Evolutionary conservation across 345 rosid species (phyloP).

Genomic region (Syzygium aqueum): DNA sequence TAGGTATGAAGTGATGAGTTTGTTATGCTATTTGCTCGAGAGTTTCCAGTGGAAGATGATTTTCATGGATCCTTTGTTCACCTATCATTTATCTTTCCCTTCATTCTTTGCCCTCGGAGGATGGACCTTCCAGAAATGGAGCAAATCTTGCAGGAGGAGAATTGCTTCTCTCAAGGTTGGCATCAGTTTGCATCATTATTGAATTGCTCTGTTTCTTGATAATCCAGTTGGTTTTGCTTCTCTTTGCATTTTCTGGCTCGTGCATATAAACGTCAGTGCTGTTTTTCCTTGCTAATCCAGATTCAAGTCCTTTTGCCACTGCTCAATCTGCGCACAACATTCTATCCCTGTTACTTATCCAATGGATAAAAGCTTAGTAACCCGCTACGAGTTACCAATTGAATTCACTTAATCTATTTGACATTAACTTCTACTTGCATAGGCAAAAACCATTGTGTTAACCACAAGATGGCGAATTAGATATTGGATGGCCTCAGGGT

Average conservation of each 20-base stretch:
- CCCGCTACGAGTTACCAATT: not conserved
- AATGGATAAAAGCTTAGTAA: not conserved
- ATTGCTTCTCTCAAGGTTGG: not conserved
- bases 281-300: not conserved
- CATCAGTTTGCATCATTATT: not conserved
- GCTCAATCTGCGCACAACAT: not conserved
- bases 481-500: not conserved
- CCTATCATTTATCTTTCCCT: not conserved
- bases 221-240: not conserved
- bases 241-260: not conserved
- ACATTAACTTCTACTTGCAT: not conserved
- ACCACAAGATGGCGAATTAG: not conserved
- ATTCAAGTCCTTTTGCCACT: not conserved
- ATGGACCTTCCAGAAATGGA: not conserved
- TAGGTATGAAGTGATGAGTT: not conserved
- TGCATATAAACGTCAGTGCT: not conserved
- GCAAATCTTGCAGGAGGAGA: not conserved
- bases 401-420: not conserved
- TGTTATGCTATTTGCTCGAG: not conserved
- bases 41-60: not conserved
- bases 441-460: not conserved
- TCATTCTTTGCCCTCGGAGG: not conserved
- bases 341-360: not conserved
- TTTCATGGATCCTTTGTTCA: not conserved
- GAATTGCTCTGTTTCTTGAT: not conserved